Base-by-base conservation (phyloP, 2,329 filamentous ascomycete species). In the Teratosphaeria zuluensis region DNA sequence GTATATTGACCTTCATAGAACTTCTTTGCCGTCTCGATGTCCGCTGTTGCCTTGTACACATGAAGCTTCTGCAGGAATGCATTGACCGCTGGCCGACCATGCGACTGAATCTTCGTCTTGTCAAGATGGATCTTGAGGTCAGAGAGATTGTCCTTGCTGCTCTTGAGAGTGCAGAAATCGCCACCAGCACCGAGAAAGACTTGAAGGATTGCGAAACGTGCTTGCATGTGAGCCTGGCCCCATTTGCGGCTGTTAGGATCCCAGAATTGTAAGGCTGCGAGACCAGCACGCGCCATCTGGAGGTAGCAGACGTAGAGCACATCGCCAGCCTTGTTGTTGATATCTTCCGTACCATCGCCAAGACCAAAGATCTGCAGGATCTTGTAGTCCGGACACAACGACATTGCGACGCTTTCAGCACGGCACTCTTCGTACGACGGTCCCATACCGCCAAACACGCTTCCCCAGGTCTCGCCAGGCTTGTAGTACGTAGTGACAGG, bases 381-480 rank as follows among this genome's bases (percentile, higher is more conserved):
- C 11, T 84, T 81, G 70, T 95, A 96, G 68, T 96, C 92, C 74
- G 92, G 95, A 69, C 86, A 84, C 4, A 97, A 79, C 51, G 85
- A 86, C 91, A 96, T 96, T 56, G 92, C 92, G 11, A 96, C 92
- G 67, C 91, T 88, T 73, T 97, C 92, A 4, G 92, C 92, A 58
- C 92, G 86, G 73, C 92, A 97, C 74, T 97, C 92, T 75, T 97
- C 92, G 69, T 96, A 96, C 16, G 87, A 89, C 3, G 88, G 90
- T 42, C 92, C 90, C 63, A 95, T 84, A 61, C 88, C 84, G 30
- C 92, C 91, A 69, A 97, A 97, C 0, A 96, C 90, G 4, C 87
- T 90, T 58, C 90, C 89, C 92, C 92, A 97, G 0, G 92, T 97
- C 74, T 96, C 90, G 2, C 91, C 91, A 2, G 90, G 90, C 75